Evolutionary conservation across 306 rosid species (phyloP).

Genomic region (Malus asiatica): DNA sequence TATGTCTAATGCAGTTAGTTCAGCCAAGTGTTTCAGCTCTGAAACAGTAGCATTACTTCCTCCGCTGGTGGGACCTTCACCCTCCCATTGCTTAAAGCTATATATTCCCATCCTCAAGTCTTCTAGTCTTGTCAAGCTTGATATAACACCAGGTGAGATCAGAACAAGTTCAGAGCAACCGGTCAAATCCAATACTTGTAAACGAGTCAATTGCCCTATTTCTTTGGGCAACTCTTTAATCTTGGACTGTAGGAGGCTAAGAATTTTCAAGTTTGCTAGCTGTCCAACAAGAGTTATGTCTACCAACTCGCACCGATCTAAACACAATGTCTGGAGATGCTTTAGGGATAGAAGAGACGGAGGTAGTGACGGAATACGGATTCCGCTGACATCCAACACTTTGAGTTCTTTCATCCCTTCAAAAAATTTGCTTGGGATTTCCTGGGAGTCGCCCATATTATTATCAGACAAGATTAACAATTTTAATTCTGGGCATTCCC

Average conservation of each 20-base stretch:
- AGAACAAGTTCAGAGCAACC: not conserved
- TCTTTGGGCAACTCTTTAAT: not conserved
- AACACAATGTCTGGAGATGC: slow-evolving; percentile 11
- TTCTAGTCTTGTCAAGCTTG: slow-evolving; percentile 6
- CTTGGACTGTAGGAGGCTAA: not conserved
- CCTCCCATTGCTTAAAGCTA: slow-evolving; percentile 2
- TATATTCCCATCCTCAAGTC: not conserved
- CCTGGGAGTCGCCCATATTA: not conserved
- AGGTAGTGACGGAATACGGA: not conserved
- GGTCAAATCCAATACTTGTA: slow-evolving; percentile 11
- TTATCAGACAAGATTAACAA: not conserved
- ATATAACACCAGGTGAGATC: slow-evolving; percentile 1
- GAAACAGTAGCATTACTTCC: slow-evolving; percentile 6
- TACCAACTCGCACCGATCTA: not conserved
- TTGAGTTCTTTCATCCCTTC: slow-evolving; percentile 3
- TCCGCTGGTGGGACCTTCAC: not conserved
- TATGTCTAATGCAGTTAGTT: not conserved
- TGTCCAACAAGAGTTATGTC: slow-evolving; percentile 10
- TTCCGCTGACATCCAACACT: slow-evolving; percentile 5
- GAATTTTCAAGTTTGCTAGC: slow-evolving; percentile 9
- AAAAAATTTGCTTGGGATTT: slow-evolving; percentile 9
- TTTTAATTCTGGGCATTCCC: slow-evolving; percentile 1
- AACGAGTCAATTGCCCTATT: not conserved
- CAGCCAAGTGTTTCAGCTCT: not conserved
- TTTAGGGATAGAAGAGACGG: slow-evolving; percentile 4